phyloP scores from a whole-genome alignment of 108 stramenopile genomes.

The Nannochloropsis oceanica region DNA sequence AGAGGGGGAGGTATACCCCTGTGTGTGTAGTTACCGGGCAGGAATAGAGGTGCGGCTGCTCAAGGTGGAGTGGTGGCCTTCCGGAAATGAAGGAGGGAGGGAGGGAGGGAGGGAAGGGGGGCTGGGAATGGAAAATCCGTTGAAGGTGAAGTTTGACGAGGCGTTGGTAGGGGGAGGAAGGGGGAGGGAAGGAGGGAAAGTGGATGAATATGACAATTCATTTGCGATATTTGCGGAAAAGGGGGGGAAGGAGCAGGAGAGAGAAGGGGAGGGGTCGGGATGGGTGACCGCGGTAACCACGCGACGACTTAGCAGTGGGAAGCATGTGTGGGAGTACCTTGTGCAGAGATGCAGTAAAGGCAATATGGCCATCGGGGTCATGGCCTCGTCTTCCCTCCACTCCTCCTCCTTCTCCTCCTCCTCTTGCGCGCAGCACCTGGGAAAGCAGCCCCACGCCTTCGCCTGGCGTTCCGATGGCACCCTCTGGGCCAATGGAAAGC shows the following conservation, averaged over 20 bases:
- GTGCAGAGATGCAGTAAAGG: neutral
- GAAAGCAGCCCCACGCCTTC: neutral
- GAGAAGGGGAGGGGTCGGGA: too few species aligned
- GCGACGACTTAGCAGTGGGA: neutral
- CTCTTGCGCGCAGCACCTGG: neutral
- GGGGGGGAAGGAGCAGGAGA: neutral
- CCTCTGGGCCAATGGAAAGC: neutral
- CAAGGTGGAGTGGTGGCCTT: constrained; percentile 20
- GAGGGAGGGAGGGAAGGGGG: neutral
- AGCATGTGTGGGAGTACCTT: neutral
- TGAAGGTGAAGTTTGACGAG: neutral
- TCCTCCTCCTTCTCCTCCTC: neutral
- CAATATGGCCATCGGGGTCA: neutral
- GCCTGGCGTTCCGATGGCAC: neutral
- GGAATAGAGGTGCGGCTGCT: constrained; percentile 31
- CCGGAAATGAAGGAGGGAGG: neutral
- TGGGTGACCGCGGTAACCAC: neutral
- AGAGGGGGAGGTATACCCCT: constrained; percentile 33
- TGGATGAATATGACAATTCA: neutral
- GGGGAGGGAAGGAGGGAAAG: neutral
- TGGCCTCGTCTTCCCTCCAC: neutral
- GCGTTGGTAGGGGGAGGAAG: neutral
- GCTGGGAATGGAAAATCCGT: neutral
- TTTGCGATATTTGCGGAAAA: too few species aligned
- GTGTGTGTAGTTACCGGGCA: constrained; percentile 34